A percentile compares a stretch with the other conserved stretches of the same genome.
Conservation (phyloP, 2,329 filamentous ascomycete species). For the Hymenoscyphus scutula region DNA sequence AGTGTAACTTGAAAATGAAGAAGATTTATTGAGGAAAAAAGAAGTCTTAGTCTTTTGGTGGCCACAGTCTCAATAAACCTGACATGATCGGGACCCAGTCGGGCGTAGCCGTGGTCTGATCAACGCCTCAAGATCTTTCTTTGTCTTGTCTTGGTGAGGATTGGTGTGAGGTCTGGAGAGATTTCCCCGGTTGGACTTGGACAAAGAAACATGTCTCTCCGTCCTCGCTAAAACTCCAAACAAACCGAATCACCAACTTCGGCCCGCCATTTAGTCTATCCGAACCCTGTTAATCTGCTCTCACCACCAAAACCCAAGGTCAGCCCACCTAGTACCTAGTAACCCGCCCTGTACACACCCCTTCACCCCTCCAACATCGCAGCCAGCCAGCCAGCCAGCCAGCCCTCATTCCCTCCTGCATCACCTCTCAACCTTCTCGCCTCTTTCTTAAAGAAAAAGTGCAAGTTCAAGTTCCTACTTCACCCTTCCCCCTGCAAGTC, state of each 20-base stretch:
- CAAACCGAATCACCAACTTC: too few species aligned
- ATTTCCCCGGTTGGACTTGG: neutral
- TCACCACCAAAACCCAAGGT: too few species aligned
- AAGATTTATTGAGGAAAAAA: too few species aligned
- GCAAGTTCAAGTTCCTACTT: neutral
- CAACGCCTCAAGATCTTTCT: neutral
- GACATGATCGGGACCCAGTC: too few species aligned
- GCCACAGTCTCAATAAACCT: too few species aligned
- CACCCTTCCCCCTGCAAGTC: neutral
- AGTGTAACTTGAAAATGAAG: neutral
- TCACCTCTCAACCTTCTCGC: neutral
- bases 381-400: neutral
- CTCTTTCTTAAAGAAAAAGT: neutral
- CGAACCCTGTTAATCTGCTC: too few species aligned
- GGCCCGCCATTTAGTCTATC: too few species aligned
- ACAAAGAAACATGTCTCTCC: neutral
- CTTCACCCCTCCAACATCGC: neutral
- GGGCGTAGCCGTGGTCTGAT: conserved; percentile 1
- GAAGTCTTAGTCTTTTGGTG: too few species aligned
- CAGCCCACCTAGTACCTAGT: too few species aligned
- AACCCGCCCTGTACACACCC: neutral
- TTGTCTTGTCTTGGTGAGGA: neutral
- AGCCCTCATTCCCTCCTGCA: neutral
- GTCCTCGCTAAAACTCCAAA: too few species aligned
- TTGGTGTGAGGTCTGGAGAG: neutral